Evolutionary conservation across 257 asterid species (phyloP), one percentile per base, ranked within the genome.

Genomic region (Solanum gandarillasii): DNA sequence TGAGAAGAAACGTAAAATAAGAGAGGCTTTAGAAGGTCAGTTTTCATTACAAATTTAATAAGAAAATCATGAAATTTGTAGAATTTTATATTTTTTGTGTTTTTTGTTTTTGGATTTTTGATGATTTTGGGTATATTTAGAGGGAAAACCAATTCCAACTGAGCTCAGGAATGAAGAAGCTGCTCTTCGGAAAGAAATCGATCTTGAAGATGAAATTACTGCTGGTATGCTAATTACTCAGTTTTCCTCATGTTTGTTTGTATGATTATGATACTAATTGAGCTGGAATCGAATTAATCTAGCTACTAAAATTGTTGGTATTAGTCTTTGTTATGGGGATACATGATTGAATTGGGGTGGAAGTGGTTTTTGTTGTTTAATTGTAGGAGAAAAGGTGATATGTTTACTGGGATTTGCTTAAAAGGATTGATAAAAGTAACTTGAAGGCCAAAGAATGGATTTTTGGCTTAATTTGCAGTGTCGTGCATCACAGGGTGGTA

Each of bases 61-160:
- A 36, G 27, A 46, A 13, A 41, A 41, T 11, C 48, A 39, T 39
- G 43, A 39, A 39, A 9, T 39, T 48, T 71, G 16, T 39, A 6
- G 2, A 11, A 6, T 65, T 84, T 7, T 48, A 2, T 38, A 11
- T 2, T 29, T 20, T n/a, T 5, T 18, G 32, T 27, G 31, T 48
- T 48, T 65, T 39, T 78, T 8, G 9, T 3, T 14, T 12, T 16
- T 14, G 10, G 4, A 0, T 29, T 14, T 70, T 31, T 31, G 35
- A 38, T 39, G 83, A 23, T 75, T 84, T n/a, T 25, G 90, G 70
- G 27, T 60, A 4, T 25, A 87, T 48, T 76, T 89, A 95, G 99
- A 95, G 96, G 98, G 98, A 75, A 97, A 95, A 88, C 98, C 99
- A 12, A 97, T 97, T 87, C 99, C 99, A 16, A 97, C 98, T 70